Base-by-base conservation (phyloP, 129 eudicot species). In the Helianthus tuberosus region DNA sequence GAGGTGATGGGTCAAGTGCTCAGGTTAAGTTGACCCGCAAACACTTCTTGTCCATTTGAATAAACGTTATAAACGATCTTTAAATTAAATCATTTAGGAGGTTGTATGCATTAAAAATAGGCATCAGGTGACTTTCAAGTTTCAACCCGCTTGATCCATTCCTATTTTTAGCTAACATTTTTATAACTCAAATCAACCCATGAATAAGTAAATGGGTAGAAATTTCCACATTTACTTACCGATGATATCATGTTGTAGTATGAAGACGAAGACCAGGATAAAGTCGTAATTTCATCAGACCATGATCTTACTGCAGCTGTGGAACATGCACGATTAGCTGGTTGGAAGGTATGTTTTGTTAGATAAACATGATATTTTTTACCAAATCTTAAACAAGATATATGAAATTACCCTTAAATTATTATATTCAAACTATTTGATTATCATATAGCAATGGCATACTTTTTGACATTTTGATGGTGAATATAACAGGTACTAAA, bases 231-330 rank as follows among this genome's bases (percentile, higher is more conserved):
- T 52, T 50, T 50, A 48, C 53, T 67, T 74, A 71, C 39, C 25
- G n/a, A 2, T 64, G 25, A 74, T 57, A 39, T 52, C 27, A 13
- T 78, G 8, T 23, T 68, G 71, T 77, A 93, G 98, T 93, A 93
- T 79, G 96, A 93, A 80, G 98, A 93, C 58, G 96, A 90, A 84
- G 98, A 93, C 70, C 80, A 81, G 57, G 98, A 93, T 70, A 82
- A 85, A 23, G 96, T 90, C 58, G 79, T 93, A 35, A 91, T 93
- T 53, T 88, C 96, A 62, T 80, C 96, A 1, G 96, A 93, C 81
- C 44, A 84, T 66, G 98, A 93, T 86, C 96, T 93, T 77, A 77
- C 67, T 49, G 98, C 96, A 39, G 98, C 96, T 74, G 87, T 93
- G 23, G 98, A 93, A 71, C 98, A 93, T 79, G 96, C 98, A 62